Evolutionary conservation across 1,284 basidiomycete species (phyloP).

Genomic region (Phellopilus nigrolimitatus): DNA sequence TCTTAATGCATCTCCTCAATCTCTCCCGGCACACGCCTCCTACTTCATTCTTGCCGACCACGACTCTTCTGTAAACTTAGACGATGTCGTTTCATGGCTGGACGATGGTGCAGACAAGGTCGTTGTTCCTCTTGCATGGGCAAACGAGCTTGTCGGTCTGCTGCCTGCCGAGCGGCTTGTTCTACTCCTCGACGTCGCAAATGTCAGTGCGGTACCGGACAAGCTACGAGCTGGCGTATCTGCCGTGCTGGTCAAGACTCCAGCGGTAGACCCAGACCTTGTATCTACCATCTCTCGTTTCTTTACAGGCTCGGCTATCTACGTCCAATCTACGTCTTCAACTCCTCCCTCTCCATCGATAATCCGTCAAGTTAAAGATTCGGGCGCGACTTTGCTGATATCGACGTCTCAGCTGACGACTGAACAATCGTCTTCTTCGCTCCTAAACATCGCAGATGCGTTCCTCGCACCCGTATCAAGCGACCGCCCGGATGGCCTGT

Average conservation of each 20-base stretch:
- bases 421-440: conserved; percentile 44
- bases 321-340: conserved; percentile 51
- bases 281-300: conserved; percentile 71
- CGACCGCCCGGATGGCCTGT: conserved; percentile 90
- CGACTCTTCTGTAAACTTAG: conserved; percentile 40
- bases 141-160: conserved; percentile 60
- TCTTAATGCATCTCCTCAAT: conserved; percentile 20
- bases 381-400: conserved; percentile 67
- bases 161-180: conserved; percentile 73
- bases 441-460: conserved; percentile 78
- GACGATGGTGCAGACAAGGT: conserved; percentile 77
- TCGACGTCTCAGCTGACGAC: conserved; percentile 71
- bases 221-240: conserved; percentile 67
- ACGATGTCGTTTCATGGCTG: conserved; percentile 62
- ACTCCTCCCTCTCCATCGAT: conserved; percentile 46
- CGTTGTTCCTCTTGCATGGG: conserved; percentile 62
- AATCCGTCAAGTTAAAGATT: conserved; percentile 52
- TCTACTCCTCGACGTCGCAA: conserved; percentile 68
- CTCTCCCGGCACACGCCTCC: conserved; percentile 24
- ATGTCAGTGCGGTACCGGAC: conserved; percentile 70
- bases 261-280: conserved; percentile 60
- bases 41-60: conserved; percentile 60
- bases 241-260: conserved; percentile 72
- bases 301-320: conserved; percentile 58
- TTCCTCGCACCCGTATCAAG: conserved; percentile 81